These are phyloP conservation scores for Bryopsis sp. DNA, from an alignment of 139 green algal species.

Conservation along the genomic window DNA sequence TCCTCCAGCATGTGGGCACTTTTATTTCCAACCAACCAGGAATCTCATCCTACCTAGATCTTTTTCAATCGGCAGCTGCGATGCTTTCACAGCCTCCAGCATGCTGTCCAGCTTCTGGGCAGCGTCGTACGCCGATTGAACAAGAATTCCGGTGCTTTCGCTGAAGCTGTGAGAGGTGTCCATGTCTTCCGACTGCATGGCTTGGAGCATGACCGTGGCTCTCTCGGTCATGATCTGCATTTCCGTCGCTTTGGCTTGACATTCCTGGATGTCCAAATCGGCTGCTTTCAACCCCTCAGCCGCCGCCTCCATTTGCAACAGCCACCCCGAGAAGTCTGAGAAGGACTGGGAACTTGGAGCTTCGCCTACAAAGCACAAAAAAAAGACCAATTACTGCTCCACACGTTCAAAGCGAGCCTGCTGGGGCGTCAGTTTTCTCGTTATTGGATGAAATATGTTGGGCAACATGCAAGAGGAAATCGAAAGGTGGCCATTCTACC, in stretches of 20 bases:
- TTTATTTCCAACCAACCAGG: no score
- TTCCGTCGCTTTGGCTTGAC: background rate
- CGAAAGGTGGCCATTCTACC: no score
- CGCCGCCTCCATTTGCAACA: background rate
- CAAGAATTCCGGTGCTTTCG: background rate
- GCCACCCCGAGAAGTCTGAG: background rate
- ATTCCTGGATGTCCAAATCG: background rate
- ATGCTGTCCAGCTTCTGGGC: background rate
- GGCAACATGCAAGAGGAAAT: no score
- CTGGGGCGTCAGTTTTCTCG: no score
- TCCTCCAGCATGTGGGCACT: no score
- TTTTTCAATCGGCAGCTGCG: background rate
- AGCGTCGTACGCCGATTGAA: background rate
- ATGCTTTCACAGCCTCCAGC: background rate
- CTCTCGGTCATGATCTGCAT: background rate
- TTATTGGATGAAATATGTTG: no score
- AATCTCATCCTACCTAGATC: no score
- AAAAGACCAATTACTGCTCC: no score
- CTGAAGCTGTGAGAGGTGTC: background rate
- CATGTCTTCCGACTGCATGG: background rate
- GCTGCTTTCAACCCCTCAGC: background rate
- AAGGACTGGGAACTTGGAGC: background rate
- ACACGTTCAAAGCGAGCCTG: no score
- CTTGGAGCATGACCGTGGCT: background rate
- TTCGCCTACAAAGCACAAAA: background rate